Conservation (phyloP, 2,329 filamentous ascomycete species). For the Fusarium cyanostomum region DNA sequence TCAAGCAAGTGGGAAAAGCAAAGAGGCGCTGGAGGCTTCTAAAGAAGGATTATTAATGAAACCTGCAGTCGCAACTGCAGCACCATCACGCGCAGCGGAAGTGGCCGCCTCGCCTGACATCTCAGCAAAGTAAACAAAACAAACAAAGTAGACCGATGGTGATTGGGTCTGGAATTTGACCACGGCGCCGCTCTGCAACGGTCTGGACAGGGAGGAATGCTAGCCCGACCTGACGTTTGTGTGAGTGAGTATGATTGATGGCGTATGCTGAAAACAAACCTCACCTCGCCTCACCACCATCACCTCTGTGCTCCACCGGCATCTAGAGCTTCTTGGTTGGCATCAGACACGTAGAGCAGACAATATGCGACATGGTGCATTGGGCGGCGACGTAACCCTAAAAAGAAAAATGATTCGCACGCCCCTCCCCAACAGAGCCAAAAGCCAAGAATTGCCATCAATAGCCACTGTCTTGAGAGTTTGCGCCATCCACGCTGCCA, state of each 20-base stretch:
- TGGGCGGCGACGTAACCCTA: conserved; percentile 3
- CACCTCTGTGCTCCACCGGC: not conserved
- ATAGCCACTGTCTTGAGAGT: conserved; percentile 28
- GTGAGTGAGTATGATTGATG: not conserved
- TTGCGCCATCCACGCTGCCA: conserved; percentile 21
- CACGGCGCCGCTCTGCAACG: not conserved
- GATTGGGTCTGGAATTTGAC: not conserved
- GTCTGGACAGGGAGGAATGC: conserved; percentile 7
- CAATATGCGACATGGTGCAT: not conserved
- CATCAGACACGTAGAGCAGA: conserved; percentile 5
- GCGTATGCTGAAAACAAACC: too few species aligned
- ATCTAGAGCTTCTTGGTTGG: not conserved
- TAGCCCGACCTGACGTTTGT: conserved; percentile 5
- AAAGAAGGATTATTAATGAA: not conserved
- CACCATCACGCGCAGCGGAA: conserved; percentile 6
- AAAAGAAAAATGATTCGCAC: conserved; percentile 2
- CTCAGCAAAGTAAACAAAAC: not conserved
- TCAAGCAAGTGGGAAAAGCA: conserved; percentile 13
- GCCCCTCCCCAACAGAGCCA: not conserved
- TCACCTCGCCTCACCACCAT: not conserved
- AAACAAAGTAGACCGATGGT: not conserved
- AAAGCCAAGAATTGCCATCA: conserved; percentile 19
- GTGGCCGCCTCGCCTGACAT: not conserved
- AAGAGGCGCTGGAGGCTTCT: not conserved
- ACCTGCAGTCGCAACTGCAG: not conserved